These are phyloP conservation scores for Trametes pubescens DNA, from an alignment of 1,284 basidiomycete species.

Conservation along the genomic window DNA sequence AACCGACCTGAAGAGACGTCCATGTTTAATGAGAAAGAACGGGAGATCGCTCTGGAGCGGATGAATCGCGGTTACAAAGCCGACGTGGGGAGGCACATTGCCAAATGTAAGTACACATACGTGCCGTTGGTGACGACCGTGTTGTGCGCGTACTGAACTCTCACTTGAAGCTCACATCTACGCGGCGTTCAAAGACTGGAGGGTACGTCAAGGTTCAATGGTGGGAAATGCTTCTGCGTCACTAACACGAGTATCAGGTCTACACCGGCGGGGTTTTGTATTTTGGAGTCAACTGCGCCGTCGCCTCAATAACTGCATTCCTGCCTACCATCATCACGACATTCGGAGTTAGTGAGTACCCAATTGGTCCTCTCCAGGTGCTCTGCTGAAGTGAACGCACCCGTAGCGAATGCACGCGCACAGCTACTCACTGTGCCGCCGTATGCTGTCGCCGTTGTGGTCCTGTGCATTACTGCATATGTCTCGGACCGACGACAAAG, in stretches of 20 bases:
- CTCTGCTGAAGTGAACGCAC: not conserved
- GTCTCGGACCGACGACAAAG: slow-evolving; percentile 77
- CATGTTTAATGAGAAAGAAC: slow-evolving; percentile 76
- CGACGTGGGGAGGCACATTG: slow-evolving; percentile 73
- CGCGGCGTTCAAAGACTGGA: slow-evolving; percentile 77
- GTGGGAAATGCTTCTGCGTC: not conserved
- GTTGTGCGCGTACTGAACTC: not conserved
- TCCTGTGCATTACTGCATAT: slow-evolving; percentile 71
- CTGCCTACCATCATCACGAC: slow-evolving; percentile 85
- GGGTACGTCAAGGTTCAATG: slow-evolving; percentile 49
- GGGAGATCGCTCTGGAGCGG: slow-evolving; percentile 75
- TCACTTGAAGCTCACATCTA: slow-evolving; percentile 58
- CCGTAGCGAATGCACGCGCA: slow-evolving; percentile 57
- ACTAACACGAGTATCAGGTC: slow-evolving; percentile 49
- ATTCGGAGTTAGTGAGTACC: slow-evolving; percentile 61
- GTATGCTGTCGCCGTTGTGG: slow-evolving; percentile 75
- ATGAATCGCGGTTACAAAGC: slow-evolving; percentile 75
- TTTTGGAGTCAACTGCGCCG: slow-evolving; percentile 81
- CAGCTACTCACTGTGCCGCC: slow-evolving; percentile 85
- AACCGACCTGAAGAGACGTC: slow-evolving; percentile 79
- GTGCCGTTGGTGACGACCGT: not conserved
- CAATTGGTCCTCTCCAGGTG: not conserved
- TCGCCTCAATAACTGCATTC: slow-evolving; percentile 85
- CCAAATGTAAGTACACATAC: slow-evolving; percentile 56
- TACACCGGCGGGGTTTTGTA: slow-evolving; percentile 74